Base-by-base conservation (phyloP, 2,329 filamentous ascomycete species). In the Sarocladiaceae sp. region DNA sequence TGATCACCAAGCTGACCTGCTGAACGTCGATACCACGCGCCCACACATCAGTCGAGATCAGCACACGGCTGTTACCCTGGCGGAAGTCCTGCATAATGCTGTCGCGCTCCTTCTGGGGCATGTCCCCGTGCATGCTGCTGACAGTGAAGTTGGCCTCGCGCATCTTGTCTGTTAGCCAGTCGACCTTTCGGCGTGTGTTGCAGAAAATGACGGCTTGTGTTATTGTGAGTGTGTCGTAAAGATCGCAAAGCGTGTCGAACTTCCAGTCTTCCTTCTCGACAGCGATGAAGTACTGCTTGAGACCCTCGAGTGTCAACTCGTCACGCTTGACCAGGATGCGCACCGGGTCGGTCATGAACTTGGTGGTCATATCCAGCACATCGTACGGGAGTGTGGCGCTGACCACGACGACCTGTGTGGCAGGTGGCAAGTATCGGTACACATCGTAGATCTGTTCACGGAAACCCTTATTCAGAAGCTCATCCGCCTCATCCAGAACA, bases 251-350 rank as follows among this genome's bases (percentile, higher is more conserved):
- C 2, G 94, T 99, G 69, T 99, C 94, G 62, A 99, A 96, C 72
- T 99, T 99, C 94, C 94, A 99, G 69, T 97, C 94, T 71, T 99
- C 94, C 77, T 97, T 97, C 73, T 99, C 94, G 18, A 97, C 94
- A 2, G 94, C 94, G 63, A 99, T 97, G 69, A 97, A 99, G 78
- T 97, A 99, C 71, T 99, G 94, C 77, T 97, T 97, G 50, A 99
- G 79, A 53, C 94, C 94, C 74, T 97, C 94, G 49, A 99, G 83
- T 2, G 94, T 99, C 77, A 99, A 76, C 70, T 99, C 94, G 71
- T 97, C 94, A 86, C 92, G 92, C 84, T 97, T 97, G 69, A 97
- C 93, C 23, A 97, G 81, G 65, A 97, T 96, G 59, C 93, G 88
- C 42, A 97, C 93, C 1, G 93, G 93, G 64, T 97, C 93, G 23